Conservation (phyloP, 495 filamentous ascomycete genomes). For the Lichina pygmaea region DNA sequence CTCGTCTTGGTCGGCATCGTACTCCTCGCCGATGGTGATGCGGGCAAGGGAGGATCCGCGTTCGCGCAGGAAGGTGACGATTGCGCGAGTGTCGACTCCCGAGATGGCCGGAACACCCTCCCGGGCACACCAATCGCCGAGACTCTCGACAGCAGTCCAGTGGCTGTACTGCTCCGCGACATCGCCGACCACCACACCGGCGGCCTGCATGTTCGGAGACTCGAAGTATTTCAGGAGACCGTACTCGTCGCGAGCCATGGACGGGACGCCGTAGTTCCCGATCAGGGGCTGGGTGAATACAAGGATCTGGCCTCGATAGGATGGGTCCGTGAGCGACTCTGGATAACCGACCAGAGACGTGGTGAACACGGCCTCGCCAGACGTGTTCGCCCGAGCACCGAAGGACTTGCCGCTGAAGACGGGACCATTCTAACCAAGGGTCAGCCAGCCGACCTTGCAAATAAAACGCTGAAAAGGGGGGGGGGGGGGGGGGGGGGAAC, state of each 20-base stretch:
- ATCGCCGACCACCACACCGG: slow-evolving; percentile 85
- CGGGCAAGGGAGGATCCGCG: slow-evolving; percentile 84
- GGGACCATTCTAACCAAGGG: slow-evolving; percentile 38
- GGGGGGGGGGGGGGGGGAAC: slow-evolving; percentile 16
- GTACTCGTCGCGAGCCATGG: slow-evolving; percentile 42
- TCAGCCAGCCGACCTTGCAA: slow-evolving; percentile 1
- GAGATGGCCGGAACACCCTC: slow-evolving; percentile 92
- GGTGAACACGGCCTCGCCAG: slow-evolving; percentile 86
- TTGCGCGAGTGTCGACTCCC: slow-evolving; percentile 85
- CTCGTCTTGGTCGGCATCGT: slow-evolving; percentile 95
- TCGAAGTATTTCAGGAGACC: slow-evolving; percentile 82
- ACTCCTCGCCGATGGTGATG: slow-evolving; percentile 91
- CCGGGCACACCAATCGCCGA: slow-evolving; percentile 80
- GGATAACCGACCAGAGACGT: slow-evolving; percentile 86
- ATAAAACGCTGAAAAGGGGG: slow-evolving; percentile 1
- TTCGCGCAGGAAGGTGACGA: slow-evolving; percentile 87
- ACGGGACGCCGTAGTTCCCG: slow-evolving; percentile 92
- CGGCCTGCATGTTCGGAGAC: slow-evolving; percentile 87
- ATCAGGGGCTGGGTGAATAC: slow-evolving; percentile 98
- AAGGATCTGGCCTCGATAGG: slow-evolving; percentile 93
- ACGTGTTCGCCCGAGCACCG: slow-evolving; percentile 73
- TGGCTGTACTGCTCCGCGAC: slow-evolving; percentile 84
- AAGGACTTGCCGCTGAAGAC: slow-evolving; percentile 87
- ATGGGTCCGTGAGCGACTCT: slow-evolving; percentile 94
- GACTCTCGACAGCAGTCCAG: slow-evolving; percentile 89